A percentile compares a stretch with the other conserved stretches of the same genome.
Conservation (phyloP, 2,329 filamentous ascomycete genomes). For the Nannizzia gypsea region DNA sequence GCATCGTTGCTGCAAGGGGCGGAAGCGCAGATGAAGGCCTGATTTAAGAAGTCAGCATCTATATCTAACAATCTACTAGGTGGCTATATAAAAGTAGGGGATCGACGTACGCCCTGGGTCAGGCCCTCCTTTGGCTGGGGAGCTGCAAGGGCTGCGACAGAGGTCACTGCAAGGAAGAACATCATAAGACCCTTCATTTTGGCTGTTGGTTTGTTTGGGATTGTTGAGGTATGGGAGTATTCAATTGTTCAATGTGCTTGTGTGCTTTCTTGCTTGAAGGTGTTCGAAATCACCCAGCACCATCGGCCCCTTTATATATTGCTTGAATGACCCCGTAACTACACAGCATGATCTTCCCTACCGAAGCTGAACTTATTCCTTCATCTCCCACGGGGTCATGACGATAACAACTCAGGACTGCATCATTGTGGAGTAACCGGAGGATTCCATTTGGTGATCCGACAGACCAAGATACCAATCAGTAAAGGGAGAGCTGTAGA, state of each 20-base stretch:
- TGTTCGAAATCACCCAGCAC: neutral
- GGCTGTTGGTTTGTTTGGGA: neutral
- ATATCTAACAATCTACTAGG: neutral
- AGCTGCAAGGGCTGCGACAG: conserved; percentile 1
- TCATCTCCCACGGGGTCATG: neutral
- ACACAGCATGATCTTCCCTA: neutral
- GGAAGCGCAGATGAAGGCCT: conserved; percentile 5
- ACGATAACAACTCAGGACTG: neutral
- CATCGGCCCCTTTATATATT: neutral
- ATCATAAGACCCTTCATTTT: conserved; percentile 6
- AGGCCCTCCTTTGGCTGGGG: neutral
- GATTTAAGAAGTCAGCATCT: neutral
- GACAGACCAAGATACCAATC: neutral
- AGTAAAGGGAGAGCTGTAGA: neutral
- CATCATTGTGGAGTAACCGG: neutral
- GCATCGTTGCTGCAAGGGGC: conserved; percentile 2
- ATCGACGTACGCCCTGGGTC: conserved; percentile 5
- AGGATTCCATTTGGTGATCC: neutral
- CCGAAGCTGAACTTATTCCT: neutral
- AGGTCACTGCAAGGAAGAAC: conserved; percentile 6
- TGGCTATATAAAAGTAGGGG: neutral
- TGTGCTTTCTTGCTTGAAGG: no score
- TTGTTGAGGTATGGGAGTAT: neutral
- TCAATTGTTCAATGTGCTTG: neutral
- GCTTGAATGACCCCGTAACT: neutral